Evolutionary conservation across 495 filamentous ascomycete species (phyloP).

Genomic region (Aspergillus diversus): DNA sequence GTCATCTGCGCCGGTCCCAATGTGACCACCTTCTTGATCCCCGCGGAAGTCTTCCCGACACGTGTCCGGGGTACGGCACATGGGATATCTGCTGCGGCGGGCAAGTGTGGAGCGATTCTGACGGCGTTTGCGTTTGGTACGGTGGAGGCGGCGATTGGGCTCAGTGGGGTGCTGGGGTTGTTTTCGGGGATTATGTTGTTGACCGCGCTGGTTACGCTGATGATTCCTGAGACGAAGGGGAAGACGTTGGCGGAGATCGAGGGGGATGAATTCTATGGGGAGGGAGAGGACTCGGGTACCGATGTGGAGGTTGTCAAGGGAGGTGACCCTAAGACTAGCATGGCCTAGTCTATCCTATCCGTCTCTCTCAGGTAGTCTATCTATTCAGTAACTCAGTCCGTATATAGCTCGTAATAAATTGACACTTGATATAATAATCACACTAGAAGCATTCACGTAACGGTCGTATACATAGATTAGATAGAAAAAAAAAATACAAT

Average conservation of each 20-base stretch:
- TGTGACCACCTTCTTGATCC: neutral
- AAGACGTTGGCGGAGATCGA: constrained; percentile 1
- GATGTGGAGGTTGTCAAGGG: neutral
- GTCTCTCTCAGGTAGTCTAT: no score
- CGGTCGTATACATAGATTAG: no score
- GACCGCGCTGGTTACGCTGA: neutral
- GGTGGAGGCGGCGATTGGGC: neutral
- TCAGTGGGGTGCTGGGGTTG: neutral
- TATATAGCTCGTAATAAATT: no score
- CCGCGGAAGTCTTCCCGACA: neutral
- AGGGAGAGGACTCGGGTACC: neutral
- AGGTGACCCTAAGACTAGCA: neutral
- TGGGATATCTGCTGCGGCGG: neutral
- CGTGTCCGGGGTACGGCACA: constrained; percentile 1
- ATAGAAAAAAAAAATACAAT: no score
- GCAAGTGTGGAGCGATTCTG: neutral
- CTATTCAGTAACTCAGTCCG: no score
- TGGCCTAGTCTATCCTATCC: no score
- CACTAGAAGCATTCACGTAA: no score
- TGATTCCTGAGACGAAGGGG: constrained; percentile 1
- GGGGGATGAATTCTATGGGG: neutral
- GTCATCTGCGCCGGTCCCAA: constrained; percentile 3
- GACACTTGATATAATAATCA: no score
- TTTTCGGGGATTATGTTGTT: constrained; percentile 1
- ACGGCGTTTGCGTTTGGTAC: neutral